Base-by-base conservation (phyloP, 2,329 filamentous ascomycete genomes). In the Trichothecium roseum region DNA sequence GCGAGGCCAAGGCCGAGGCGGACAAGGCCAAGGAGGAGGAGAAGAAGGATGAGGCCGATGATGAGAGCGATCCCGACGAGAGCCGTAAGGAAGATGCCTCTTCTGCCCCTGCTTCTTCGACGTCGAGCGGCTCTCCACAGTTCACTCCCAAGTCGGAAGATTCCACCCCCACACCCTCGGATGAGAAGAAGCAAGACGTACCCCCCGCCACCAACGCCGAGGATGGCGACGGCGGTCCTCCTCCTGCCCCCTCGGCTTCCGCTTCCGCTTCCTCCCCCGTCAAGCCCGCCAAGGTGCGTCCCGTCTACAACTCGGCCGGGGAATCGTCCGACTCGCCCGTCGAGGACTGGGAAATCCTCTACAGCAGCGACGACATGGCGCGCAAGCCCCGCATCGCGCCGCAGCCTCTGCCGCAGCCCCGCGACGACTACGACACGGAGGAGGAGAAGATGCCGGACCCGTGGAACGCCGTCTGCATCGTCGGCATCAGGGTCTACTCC, bases 381-480 rank as follows among this genome's bases (percentile, higher is more conserved):
- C 64, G 66, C 37, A 70, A 70, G 49, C 69, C 66, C 4, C 61
- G 64, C 13, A 49, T 60, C 29, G 49, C 56, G 3, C 54, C 57
- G 27, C 55, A 60, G 8, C 47, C 59, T 2, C 51, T 57, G 1
- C 45, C 57, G 0, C 43, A 51, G 1, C 45, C 49, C 3, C 48
- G 49, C 4, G 59, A 62, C 6, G 55, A 62, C 3, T 69, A 71
- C 27, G 66, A 71, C 15, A 67, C 65, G 0, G 69, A 74, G n/a
- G 72, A 75, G 38, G 71, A 78, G 45, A 70, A 24, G 40, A 58
- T 64, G 45, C 53, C 66, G 1, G 66, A 72, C 17, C 69, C 72
- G 2, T 80, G 76, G 75, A 78, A 79, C 48, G 74, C 75, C 4
- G 65, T 79, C 31, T 71, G 66, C 35, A 69, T 78, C 14, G 66